Percentiles rank a stretch among this genome's conserved stretches.
Conservation (phyloP, 768 basidiomycete species). For the Trametes cingulata region DNA sequence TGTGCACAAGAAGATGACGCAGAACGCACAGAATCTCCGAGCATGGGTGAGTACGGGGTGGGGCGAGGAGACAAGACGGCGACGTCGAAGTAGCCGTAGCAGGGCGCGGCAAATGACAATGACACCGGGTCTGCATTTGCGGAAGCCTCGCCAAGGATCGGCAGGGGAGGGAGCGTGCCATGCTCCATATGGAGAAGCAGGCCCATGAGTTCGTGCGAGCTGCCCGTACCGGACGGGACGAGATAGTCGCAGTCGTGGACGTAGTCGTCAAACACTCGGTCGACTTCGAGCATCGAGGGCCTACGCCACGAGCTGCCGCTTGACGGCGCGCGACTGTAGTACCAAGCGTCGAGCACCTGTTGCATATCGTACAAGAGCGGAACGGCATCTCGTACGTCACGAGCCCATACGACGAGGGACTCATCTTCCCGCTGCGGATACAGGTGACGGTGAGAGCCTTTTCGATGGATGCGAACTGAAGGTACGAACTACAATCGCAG, state of each 20-base stretch:
- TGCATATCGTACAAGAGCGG: not conserved
- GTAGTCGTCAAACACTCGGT: not conserved
- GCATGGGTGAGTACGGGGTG: not conserved
- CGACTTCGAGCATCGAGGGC: not conserved
- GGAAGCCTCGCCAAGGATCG: not conserved
- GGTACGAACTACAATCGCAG: slow-evolving; percentile 1
- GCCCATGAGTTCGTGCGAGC: not conserved
- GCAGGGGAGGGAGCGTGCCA: not conserved
- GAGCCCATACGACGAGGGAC: not conserved
- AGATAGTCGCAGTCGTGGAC: not conserved
- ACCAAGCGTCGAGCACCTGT: not conserved
- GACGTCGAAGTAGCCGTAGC: not conserved
- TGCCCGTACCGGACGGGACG: not conserved
- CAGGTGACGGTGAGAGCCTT: no score
- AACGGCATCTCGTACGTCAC: not conserved
- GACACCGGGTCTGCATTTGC: not conserved
- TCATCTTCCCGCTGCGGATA: not conserved
- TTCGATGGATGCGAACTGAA: not conserved
- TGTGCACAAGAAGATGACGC: not conserved
- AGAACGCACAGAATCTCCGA: slow-evolving; percentile 1
- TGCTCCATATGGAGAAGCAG: not conserved
- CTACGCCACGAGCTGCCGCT: no score
- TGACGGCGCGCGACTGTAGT: not conserved
- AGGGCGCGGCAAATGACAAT: not conserved
- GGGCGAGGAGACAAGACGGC: not conserved